These are phyloP conservation scores for Penicillium longicatenatum DNA, from an alignment of 495 filamentous ascomycete genomes.

Conservation along the genomic window DNA sequence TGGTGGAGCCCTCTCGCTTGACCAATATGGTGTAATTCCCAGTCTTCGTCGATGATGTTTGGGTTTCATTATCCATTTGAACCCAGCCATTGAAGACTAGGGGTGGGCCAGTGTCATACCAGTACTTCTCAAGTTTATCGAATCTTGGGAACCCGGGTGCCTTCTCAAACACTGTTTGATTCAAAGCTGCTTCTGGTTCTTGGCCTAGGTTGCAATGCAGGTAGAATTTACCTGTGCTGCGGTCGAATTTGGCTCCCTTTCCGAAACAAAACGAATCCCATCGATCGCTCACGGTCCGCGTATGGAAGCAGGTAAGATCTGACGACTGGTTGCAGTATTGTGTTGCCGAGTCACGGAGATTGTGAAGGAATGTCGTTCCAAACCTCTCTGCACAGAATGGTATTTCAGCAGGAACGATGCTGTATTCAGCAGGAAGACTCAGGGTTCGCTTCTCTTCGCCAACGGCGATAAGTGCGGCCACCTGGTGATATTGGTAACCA, in stretches of 20 bases:
- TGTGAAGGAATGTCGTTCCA: conserved; percentile 42
- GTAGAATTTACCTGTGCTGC: conserved; percentile 7
- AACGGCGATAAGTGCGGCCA: neutral
- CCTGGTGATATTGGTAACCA: neutral
- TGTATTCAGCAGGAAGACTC: conserved; percentile 1
- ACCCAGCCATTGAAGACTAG: conserved; percentile 11
- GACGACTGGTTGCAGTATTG: conserved; percentile 20
- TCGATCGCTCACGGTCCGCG: conserved; percentile 11
- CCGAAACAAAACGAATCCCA: conserved; percentile 27
- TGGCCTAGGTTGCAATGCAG: conserved; percentile 11
- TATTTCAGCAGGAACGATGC: neutral
- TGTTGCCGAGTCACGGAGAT: conserved; percentile 12
- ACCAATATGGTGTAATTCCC: conserved; percentile 33
- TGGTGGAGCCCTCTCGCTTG: conserved; percentile 37
- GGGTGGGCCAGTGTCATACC: conserved; percentile 26
- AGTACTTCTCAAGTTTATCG: conserved; percentile 18
- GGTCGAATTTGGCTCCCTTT: conserved; percentile 16
- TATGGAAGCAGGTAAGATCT: conserved; percentile 28
- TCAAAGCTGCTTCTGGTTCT: neutral
- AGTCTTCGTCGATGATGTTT: neutral
- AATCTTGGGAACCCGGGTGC: conserved; percentile 4
- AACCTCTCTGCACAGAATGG: conserved; percentile 15
- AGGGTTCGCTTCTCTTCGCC: neutral
- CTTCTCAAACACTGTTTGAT: neutral
- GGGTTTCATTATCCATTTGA: neutral